phyloP scores from a whole-genome alignment of 2,329 filamentous ascomycete species.

The Aspergillus sp. region DNA sequence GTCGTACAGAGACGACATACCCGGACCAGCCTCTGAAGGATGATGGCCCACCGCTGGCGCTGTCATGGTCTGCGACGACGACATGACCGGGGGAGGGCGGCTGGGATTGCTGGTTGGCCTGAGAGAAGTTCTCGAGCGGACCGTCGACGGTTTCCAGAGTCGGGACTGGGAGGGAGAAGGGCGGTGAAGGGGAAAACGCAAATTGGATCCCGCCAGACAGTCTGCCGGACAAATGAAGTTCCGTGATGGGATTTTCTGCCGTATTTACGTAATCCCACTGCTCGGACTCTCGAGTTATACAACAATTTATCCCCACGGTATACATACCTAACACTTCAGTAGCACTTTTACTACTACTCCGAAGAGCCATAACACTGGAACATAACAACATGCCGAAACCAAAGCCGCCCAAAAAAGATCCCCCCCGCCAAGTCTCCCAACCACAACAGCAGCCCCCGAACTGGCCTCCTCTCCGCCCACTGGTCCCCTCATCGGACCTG shows the following conservation, averaged over 20 bases:
- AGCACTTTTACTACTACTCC: no score
- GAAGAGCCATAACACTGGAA: not conserved
- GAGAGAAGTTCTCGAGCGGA: slow-evolving; percentile 16
- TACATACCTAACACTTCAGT: no score
- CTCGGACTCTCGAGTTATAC: not conserved
- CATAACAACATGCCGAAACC: slow-evolving; percentile 23
- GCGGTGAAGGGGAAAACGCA: slow-evolving; percentile 12
- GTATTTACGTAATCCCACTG: not conserved
- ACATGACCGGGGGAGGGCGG: slow-evolving; percentile 40
- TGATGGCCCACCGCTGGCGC: slow-evolving; percentile 48
- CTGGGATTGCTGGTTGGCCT: slow-evolving; percentile 21
- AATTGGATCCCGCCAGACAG: not conserved
- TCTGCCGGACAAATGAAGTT: slow-evolving; percentile 4
- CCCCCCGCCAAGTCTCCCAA: slow-evolving; percentile 12
- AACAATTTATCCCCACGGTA: not conserved
- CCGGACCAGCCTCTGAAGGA: slow-evolving; percentile 43
- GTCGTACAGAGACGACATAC: slow-evolving; percentile 42
- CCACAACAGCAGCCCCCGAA: slow-evolving; percentile 44
- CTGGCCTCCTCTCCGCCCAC: slow-evolving; percentile 72
- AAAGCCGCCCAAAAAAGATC: slow-evolving; percentile 18
- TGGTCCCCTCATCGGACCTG: slow-evolving; percentile 66
- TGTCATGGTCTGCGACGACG: slow-evolving; percentile 49
- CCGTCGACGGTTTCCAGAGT: not conserved
- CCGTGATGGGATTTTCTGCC: slow-evolving; percentile 15
- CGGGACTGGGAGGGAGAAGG: slow-evolving; percentile 19